Percentiles rank a stretch among this genome's conserved stretches.
Conservation (phyloP, 73 alveolate genomes). For the Paramecium primaurelia region DNA sequence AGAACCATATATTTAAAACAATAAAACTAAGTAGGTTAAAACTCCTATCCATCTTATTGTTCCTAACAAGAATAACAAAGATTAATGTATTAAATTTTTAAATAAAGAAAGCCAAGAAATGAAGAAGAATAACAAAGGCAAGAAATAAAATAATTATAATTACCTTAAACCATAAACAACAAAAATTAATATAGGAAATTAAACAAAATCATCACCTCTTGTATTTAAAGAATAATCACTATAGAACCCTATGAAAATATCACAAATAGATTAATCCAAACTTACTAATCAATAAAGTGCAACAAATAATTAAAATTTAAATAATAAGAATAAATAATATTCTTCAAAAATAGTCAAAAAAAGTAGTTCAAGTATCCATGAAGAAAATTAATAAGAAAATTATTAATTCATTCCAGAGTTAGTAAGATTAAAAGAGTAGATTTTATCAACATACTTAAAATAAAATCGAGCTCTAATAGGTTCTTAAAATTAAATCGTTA, state of each 20-base stretch:
- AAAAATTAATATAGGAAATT: not conserved
- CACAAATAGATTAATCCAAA: not conserved
- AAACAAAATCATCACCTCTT: not conserved
- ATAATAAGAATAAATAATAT: not conserved
- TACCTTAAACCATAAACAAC: not conserved
- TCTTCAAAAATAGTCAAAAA: not conserved
- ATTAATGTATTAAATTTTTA: not conserved
- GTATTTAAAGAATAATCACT: not conserved
- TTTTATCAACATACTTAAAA: not conserved
- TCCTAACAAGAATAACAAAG: not conserved
- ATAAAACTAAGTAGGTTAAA: not conserved
- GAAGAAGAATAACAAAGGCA: not conserved
- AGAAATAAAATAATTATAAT: not conserved
- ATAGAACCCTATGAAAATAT: not conserved
- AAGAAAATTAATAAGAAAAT: not conserved
- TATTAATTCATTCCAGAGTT: not conserved
- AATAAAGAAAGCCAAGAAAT: not conserved
- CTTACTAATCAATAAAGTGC: not conserved
- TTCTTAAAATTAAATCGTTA: not conserved
- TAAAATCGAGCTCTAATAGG: not conserved
- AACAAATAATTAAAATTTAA: not conserved
- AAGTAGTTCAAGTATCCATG: not conserved
- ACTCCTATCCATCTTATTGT: not conserved
- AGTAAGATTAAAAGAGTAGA: not conserved
- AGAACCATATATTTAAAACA: not conserved